Evolutionary conservation across 805 yeast genomes (phyloP).

Genomic region (Dipodascopsis tothii): DNA sequence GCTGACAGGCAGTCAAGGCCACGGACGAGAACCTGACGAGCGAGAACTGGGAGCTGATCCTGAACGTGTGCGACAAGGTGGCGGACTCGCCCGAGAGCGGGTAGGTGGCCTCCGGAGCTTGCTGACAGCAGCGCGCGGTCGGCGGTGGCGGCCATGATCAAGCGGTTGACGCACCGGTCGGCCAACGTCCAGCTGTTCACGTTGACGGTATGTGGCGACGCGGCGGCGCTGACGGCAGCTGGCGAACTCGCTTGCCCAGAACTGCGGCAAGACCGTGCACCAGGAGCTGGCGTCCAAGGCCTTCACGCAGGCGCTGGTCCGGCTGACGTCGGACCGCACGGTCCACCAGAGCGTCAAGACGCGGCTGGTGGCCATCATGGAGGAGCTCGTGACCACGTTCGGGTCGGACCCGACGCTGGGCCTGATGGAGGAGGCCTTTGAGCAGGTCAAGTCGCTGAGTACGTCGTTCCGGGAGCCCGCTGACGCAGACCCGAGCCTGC

Average conservation of each 20-base stretch:
- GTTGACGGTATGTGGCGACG: conserved; percentile 31
- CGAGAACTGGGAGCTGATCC: conserved; percentile 61
- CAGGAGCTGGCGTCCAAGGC: conserved; percentile 52
- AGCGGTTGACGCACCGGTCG: conserved; percentile 45
- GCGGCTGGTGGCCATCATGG: conserved; percentile 57
- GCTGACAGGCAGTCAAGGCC: conserved; percentile 36
- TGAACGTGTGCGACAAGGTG: conserved; percentile 62
- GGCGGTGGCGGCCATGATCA: conserved; percentile 41
- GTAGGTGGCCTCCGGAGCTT: conserved; percentile 9
- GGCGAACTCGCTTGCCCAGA: conserved; percentile 59
- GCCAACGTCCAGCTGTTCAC: conserved; percentile 62
- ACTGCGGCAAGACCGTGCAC: conserved; percentile 65
- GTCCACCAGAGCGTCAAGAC: conserved; percentile 63
- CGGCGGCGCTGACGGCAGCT: conserved; percentile 20
- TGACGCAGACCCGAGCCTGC: conserved; percentile 31
- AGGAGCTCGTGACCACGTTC: conserved; percentile 59
- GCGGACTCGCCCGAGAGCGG: conserved; percentile 54
- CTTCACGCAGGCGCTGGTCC: conserved; percentile 44
- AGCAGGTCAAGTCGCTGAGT: conserved; percentile 39
- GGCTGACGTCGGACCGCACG: conserved; percentile 45
- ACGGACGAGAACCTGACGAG: conserved; percentile 55
- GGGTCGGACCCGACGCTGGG: conserved; percentile 66
- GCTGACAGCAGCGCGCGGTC: conserved; percentile 31
- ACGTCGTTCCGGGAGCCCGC: conserved; percentile 2
- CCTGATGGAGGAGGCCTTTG: conserved; percentile 57